phyloP scores from a whole-genome alignment of 306 rosid genomes.

The Hippophae rhamnoides region DNA sequence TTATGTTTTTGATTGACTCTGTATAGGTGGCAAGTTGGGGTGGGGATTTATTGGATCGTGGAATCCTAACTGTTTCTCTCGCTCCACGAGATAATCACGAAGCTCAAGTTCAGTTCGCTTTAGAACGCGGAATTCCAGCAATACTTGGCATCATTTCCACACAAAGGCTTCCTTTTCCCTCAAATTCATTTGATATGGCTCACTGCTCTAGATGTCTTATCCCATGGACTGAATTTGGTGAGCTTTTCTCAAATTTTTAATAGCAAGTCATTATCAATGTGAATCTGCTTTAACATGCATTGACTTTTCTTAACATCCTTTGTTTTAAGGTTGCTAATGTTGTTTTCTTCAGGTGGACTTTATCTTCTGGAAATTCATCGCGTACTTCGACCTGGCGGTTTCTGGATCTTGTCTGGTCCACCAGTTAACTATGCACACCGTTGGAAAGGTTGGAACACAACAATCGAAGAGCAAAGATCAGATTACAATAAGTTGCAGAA shows the following conservation, averaged over 20 bases:
- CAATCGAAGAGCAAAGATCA: conserved; percentile 68
- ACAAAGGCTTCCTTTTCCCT: conserved; percentile 90
- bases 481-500: conserved; percentile 74
- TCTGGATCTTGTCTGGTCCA: conserved; percentile 94
- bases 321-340: no score
- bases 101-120: conserved; percentile 98
- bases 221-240: conserved; percentile 99
- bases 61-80: conserved; percentile 76
- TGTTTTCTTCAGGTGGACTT: conserved; percentile 57
- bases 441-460: conserved; percentile 98
- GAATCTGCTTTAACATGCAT: no score
- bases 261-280: no score
- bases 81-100: conserved; percentile 99
- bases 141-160: conserved; percentile 95
- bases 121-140: conserved; percentile 98
- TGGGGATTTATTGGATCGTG: conserved; percentile 91
- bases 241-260: conserved; percentile 12
- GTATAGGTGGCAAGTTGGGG: conserved; percentile 99
- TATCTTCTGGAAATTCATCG: conserved; percentile 84
- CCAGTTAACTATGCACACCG: conserved; percentile 80
- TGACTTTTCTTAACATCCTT: no score
- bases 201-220: conserved; percentile 99
- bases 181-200: conserved; percentile 95
- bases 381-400: conserved; percentile 95
- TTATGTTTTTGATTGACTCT: conserved; percentile 1